Evolutionary conservation across 371 early-diverging fungal genomes (phyloP).

Genomic region (Cladochytrium tenue): DNA sequence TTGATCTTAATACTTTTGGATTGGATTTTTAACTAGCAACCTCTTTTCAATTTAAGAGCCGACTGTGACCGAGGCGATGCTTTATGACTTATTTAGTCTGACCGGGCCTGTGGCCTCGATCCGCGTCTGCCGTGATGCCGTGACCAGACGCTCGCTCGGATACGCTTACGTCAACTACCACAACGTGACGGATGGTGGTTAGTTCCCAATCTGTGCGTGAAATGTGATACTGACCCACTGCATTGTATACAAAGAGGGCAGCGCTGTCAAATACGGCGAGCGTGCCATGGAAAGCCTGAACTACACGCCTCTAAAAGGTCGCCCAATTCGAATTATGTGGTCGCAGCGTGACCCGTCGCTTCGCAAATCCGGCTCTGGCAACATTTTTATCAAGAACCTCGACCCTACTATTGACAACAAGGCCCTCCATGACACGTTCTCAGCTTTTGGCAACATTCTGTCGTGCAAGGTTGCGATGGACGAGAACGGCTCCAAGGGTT

Average conservation of each 20-base stretch:
- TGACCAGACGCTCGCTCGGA: constrained; percentile 94
- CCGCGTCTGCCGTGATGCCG: constrained; percentile 97
- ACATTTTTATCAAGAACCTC: constrained; percentile 99
- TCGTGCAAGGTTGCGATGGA: constrained; percentile 98
- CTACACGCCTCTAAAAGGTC: constrained; percentile 91
- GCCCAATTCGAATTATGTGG: constrained; percentile 98
- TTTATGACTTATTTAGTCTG: constrained; percentile 95
- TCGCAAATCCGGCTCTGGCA: constrained; percentile 91
- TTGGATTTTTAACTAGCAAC: not conserved
- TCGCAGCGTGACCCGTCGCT: constrained; percentile 96
- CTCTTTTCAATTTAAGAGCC: constrained; percentile 56
- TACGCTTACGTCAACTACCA: constrained; percentile 97
- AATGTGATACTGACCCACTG: not conserved
- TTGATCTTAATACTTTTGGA: not conserved
- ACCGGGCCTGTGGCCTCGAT: constrained; percentile 95
- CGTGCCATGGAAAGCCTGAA: constrained; percentile 92
- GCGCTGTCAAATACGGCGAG: constrained; percentile 43
- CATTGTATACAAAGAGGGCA: not conserved
- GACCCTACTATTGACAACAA: constrained; percentile 95
- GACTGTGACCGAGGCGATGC: constrained; percentile 93
- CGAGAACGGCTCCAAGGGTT: constrained; percentile 89
- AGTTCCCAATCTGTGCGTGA: constrained; percentile 3
- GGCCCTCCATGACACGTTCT: constrained; percentile 98
- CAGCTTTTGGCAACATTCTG: constrained; percentile 96
- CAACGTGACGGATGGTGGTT: constrained; percentile 43